Percentiles rank a stretch among this genome's conserved stretches.
phyloP scores from a whole-genome alignment of 2,329 filamentous ascomycete genomes.

The Aphanoascus verrucosus region DNA sequence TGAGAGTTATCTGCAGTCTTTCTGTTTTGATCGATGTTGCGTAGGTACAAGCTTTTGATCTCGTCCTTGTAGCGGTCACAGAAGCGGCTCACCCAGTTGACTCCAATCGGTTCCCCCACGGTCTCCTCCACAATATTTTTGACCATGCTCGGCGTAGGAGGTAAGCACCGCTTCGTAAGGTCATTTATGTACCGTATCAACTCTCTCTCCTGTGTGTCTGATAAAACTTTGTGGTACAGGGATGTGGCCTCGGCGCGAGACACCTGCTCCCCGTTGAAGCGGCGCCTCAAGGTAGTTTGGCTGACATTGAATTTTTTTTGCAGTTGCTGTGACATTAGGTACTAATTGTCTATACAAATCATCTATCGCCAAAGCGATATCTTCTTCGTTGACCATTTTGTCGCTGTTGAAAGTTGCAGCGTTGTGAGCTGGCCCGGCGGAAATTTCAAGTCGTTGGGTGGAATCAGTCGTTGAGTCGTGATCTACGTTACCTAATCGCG shows the following conservation, averaged over 20 bases:
- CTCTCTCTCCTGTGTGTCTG: too few species aligned
- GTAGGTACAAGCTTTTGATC: not conserved
- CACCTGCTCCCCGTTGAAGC: too few species aligned
- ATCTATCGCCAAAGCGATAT: constrained; percentile 1
- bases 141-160: not conserved
- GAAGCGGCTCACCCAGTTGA: not conserved
- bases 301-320: too few species aligned
- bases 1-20: constrained; percentile 6
- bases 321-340: too few species aligned
- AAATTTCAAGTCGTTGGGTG: not conserved
- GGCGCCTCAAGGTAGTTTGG: too few species aligned
- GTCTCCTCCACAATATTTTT: too few species aligned
- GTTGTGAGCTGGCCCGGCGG: not conserved
- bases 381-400: constrained; percentile 5
- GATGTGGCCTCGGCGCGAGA: too few species aligned
- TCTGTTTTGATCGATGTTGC: not conserved
- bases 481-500: not conserved
- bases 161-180: not conserved
- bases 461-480: not conserved
- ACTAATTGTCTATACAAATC: too few species aligned
- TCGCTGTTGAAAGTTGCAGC: not conserved
- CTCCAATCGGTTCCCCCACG: not conserved
- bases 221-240: too few species aligned
- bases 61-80: not conserved
- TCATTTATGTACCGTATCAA: not conserved